Base-by-base conservation (phyloP, 192 early-diverging fungal species). In the Endogone sp. region DNA sequence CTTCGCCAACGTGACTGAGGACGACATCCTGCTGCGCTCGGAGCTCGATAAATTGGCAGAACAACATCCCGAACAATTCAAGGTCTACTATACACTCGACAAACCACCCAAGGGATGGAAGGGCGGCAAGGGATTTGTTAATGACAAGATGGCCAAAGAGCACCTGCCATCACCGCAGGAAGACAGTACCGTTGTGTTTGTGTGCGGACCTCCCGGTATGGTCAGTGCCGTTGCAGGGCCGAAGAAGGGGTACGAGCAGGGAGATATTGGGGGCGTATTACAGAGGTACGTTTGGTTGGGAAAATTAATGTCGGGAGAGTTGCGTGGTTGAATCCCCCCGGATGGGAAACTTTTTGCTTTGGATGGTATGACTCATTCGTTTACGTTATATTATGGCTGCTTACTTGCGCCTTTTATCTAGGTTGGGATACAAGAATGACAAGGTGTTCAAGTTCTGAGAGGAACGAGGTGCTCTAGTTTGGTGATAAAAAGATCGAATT, bases 171-270 rank as follows among this genome's bases (percentile, higher is more conserved):
- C 62, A 16, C 81, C 92, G 20, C 71, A 75, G 29, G 57, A 76
- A 21, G 84, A 79, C 63, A 83, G 67, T 68, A 79, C 63, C 57
- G 78, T 88, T 27, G 73, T 79, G 28, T 85, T 83, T 58, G 77
- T 79, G 0, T 79, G 77, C 56, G 77, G 93, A 13, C 93, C 93
- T 31, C 65, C 78, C 58, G 85, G 76, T 27, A 89, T 94, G 86
- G 79, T 94, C 75, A 84, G 81, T 64, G 55, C 79, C 9, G 65
- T 95, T 60, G 86, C 89, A 72, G 96, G 96, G 16, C 60, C 78
- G 61, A 98, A 98, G 86, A 83, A 83, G 29, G 91, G 94, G 75
- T 91, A 78, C 64, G 86, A 85, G 25, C 96, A 97, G 79, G 96
- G 96, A 31, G 84, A 88, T 24, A 72, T 98, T 55, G 78, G 76